These are phyloP conservation scores for Cardiospermum halicacabum DNA, from an alignment of 345 rosid species.

Conservation along the genomic window DNA sequence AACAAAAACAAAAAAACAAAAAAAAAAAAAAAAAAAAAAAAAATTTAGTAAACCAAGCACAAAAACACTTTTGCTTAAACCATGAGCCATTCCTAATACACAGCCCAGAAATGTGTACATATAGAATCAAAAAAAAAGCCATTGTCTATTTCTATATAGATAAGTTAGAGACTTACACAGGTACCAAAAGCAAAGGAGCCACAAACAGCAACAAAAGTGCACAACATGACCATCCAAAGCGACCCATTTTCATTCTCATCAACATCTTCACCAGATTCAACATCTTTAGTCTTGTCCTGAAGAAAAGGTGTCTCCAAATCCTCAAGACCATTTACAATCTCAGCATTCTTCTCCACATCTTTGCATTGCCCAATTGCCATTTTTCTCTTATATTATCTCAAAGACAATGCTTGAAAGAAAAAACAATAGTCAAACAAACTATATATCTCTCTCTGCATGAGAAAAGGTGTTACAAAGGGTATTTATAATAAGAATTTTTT, in stretches of 20 bases:
- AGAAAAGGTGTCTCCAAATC: slow-evolving; percentile 53
- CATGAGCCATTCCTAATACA: slow-evolving; percentile 1
- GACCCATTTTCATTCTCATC: slow-evolving; percentile 31
- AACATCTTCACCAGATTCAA: slow-evolving; percentile 24
- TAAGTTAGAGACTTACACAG: slow-evolving; percentile 55
- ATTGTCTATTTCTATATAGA: not conserved
- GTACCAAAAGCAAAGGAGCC: slow-evolving; percentile 90
- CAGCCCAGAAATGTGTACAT: not conserved
- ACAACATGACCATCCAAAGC: slow-evolving; percentile 54
- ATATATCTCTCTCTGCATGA: no score
- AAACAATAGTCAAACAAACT: no score
- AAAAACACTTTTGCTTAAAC: slow-evolving; percentile 13
- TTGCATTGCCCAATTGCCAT: slow-evolving; percentile 45
- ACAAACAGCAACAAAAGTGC: slow-evolving; percentile 81
- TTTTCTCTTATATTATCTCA: no score
- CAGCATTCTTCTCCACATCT: slow-evolving; percentile 54
- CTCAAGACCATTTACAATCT: slow-evolving; percentile 23
- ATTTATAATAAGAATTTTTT: no score
- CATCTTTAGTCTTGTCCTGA: slow-evolving; percentile 22
- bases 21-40: slow-evolving; percentile 2
- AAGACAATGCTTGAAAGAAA: no score
- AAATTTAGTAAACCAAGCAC: slow-evolving; percentile 29
- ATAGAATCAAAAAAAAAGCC: not conserved
- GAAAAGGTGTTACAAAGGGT: no score
- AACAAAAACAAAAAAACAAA: slow-evolving; percentile 6